A percentile compares a stretch with the other conserved stretches of the same genome.
These are phyloP conservation scores for Drechslera avenae DNA, from an alignment of 2,329 filamentous ascomycete genomes.

Conservation along the genomic window DNA sequence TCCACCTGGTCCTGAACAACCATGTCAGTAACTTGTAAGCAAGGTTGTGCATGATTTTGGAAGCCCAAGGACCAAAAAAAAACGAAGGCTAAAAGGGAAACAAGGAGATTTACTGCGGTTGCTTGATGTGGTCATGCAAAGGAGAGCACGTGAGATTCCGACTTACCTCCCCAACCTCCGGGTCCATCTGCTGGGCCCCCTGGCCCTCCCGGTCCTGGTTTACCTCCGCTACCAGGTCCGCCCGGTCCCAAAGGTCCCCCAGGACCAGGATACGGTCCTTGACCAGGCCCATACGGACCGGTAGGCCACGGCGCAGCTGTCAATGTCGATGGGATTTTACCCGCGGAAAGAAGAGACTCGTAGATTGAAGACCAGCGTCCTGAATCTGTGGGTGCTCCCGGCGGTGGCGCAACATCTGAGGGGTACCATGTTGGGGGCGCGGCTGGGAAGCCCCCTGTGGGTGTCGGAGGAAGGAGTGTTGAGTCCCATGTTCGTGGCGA, in stretches of 20 bases:
- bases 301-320: conserved; percentile 33
- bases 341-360: conserved; percentile 30
- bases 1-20: conserved; percentile 29
- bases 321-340: conserved; percentile 34
- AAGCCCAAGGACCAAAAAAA: too few species aligned
- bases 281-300: conserved; percentile 26
- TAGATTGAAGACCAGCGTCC: conserved; percentile 34
- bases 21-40: too few species aligned
- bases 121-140: neutral
- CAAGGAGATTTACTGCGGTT: too few species aligned
- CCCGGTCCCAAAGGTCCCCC: too few species aligned
- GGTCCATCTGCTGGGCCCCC: too few species aligned
- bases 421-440: conserved; percentile 4
- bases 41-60: too few species aligned
- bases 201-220: too few species aligned
- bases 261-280: conserved; percentile 16
- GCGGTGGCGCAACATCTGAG: conserved; percentile 21
- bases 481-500: neutral
- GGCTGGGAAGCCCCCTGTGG: conserved; percentile 3
- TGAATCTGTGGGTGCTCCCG: conserved; percentile 7
- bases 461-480: too few species aligned
- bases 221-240: too few species aligned
- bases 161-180: too few species aligned
- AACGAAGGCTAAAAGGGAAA: too few species aligned
- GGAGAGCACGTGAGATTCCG: too few species aligned